Evolutionary conservation across 1,139 yeast genomes (phyloP).

Genomic region (Diutina scorzettiae): DNA sequence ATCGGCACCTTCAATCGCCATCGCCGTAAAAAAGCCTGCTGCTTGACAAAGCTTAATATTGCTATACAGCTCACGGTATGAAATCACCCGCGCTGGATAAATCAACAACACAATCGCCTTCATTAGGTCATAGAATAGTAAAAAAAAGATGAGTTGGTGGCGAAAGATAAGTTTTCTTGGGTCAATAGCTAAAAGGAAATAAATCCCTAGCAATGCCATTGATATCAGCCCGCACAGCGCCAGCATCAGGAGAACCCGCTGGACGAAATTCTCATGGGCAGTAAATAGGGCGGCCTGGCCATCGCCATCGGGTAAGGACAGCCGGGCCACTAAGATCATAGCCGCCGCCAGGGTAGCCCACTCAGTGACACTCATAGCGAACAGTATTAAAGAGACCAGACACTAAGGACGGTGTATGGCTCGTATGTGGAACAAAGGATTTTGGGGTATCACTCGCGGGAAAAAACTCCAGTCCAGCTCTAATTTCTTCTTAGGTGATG

Average conservation of each 20-base stretch:
- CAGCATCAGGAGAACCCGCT: slow-evolving; percentile 5
- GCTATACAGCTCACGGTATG: slow-evolving; percentile 36
- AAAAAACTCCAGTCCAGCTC: too few relatives aligned
- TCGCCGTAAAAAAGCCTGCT: slow-evolving; percentile 77
- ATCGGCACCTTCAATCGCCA: slow-evolving; percentile 81
- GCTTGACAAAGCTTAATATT: slow-evolving; percentile 52
- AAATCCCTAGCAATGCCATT: slow-evolving; percentile 16
- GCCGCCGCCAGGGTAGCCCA: neutral
- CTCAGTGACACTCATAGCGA: neutral
- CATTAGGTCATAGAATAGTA: slow-evolving; percentile 59
- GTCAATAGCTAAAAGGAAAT: slow-evolving; percentile 47
- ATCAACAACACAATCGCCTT: slow-evolving; percentile 62
- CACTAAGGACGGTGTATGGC: neutral
- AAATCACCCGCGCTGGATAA: slow-evolving; percentile 55
- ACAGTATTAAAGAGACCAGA: neutral
- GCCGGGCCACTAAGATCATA: neutral
- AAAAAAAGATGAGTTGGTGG: slow-evolving; percentile 57
- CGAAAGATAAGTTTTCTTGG: slow-evolving; percentile 52
- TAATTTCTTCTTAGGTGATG: too few relatives aligned
- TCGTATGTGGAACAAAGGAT: too few relatives aligned
- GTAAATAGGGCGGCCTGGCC: slow-evolving; percentile 2
- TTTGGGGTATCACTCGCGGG: too few relatives aligned
- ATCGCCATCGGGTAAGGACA: neutral
- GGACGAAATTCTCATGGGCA: neutral
- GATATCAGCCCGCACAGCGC: slow-evolving; percentile 6